phyloP scores from a whole-genome alignment of 1,139 yeast genomes.

The Protomyces inouyei region DNA sequence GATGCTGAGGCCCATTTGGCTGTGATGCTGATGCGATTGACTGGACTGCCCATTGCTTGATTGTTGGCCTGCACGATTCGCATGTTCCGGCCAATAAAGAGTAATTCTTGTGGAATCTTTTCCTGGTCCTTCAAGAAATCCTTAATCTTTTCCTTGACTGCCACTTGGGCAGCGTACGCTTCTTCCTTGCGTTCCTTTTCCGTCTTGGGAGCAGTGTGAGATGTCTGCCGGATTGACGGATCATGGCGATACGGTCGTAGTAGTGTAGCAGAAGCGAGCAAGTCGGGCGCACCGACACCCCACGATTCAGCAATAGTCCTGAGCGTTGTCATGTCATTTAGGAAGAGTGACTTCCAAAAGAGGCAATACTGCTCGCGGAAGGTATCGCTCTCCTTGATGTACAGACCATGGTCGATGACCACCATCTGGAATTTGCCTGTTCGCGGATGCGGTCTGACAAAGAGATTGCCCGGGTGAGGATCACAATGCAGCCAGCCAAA shows the following conservation, averaged over 20 bases:
- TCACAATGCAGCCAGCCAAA: slow-evolving; percentile 79
- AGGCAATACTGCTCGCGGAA: slow-evolving; percentile 56
- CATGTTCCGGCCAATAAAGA: slow-evolving; percentile 66
- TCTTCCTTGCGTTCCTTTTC: slow-evolving; percentile 13
- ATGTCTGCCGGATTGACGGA: slow-evolving; percentile 30
- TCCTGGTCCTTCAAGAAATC: slow-evolving; percentile 57
- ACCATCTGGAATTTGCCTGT: slow-evolving; percentile 50
- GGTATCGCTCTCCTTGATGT: slow-evolving; percentile 50
- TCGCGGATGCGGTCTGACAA: slow-evolving; percentile 46
- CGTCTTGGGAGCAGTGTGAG: neutral
- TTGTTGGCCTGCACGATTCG: slow-evolving; percentile 69
- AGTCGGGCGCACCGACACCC: slow-evolving; percentile 68
- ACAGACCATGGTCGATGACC: slow-evolving; percentile 70
- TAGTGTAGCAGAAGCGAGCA: slow-evolving; percentile 58
- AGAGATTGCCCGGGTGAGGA: slow-evolving; percentile 76
- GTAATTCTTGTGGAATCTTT: slow-evolving; percentile 61
- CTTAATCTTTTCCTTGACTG: slow-evolving; percentile 43
- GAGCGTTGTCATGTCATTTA: slow-evolving; percentile 50
- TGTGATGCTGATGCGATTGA: slow-evolving; percentile 60
- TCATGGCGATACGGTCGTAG: slow-evolving; percentile 46
- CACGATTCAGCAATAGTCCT: slow-evolving; percentile 51
- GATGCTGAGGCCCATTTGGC: slow-evolving; percentile 41
- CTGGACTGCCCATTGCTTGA: slow-evolving; percentile 63
- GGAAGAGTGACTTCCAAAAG: slow-evolving; percentile 61
- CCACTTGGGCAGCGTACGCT: slow-evolving; percentile 43